Evolutionary conservation across 768 basidiomycete species (phyloP).

Genomic region (Lanmaoa pseudosensibilis): DNA sequence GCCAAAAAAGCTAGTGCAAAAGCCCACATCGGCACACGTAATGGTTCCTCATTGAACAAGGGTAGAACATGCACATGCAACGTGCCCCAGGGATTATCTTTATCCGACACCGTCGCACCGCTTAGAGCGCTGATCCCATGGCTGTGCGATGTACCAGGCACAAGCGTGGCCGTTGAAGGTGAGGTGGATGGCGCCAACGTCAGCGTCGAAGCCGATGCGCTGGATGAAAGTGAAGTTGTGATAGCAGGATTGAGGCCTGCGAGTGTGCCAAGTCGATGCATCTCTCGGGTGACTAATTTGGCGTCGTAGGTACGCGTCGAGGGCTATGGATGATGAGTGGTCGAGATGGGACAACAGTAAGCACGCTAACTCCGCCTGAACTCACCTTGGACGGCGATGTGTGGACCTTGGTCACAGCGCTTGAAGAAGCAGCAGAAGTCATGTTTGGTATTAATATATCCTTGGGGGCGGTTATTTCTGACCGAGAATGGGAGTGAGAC

Average conservation of each 20-base stretch:
- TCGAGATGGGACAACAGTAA: constrained; percentile 3
- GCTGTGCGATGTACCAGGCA: constrained; percentile 37
- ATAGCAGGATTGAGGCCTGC: constrained; percentile 51
- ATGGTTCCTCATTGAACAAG: constrained; percentile 86
- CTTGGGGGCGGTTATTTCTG: constrained; percentile 32
- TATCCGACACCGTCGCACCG: constrained; percentile 36
- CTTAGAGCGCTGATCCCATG: constrained; percentile 23
- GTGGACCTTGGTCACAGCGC: constrained; percentile 27
- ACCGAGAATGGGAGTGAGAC: constrained; percentile 40
- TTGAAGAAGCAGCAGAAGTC: constrained; percentile 30
- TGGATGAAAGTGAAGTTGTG: constrained; percentile 37
- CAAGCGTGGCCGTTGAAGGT: constrained; percentile 35
- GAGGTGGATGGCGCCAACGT: constrained; percentile 41
- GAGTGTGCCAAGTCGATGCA: constrained; percentile 76
- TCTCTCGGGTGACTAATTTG: constrained; percentile 78
- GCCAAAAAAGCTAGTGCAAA: not conserved
- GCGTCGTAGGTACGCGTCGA: constrained; percentile 76
- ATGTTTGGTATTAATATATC: constrained; percentile 19
- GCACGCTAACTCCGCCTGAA: constrained; percentile 22
- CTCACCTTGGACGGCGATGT: constrained; percentile 39
- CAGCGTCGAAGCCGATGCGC: constrained; percentile 49
- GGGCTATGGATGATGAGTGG: constrained; percentile 37
- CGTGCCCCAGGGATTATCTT: constrained; percentile 76
- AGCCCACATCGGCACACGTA: constrained; percentile 78
- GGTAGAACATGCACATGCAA: constrained; percentile 88